Percentiles rank a stretch among this genome's conserved stretches.
These are phyloP conservation scores for Meyerozyma guilliermondii DNA, from an alignment of 1,139 yeast genomes.

Conservation along the genomic window DNA sequence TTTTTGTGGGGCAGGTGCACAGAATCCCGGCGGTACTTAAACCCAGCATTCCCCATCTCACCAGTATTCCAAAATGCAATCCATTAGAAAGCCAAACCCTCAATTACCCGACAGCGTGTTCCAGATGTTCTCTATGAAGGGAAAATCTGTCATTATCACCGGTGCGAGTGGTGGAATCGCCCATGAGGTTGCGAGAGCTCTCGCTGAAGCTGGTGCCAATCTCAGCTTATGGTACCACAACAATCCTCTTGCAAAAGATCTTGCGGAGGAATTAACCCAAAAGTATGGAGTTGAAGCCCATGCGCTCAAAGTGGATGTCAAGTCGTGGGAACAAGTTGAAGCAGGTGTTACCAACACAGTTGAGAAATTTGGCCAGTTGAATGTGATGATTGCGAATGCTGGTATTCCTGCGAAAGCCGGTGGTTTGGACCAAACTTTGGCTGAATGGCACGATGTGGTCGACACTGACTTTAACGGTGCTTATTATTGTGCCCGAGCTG, in stretches of 20 bases:
- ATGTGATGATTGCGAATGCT: slow-evolving; percentile 7
- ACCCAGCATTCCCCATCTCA: too few relatives aligned
- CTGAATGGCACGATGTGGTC: slow-evolving; percentile 4
- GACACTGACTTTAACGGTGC: slow-evolving; percentile 6
- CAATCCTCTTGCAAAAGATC: slow-evolving; percentile 35
- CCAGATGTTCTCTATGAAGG: slow-evolving; percentile 63
- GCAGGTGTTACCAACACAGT: background rate
- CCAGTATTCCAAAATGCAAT: background rate
- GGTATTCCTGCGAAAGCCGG: slow-evolving; percentile 6
- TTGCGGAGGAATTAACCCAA: slow-evolving; percentile 56
- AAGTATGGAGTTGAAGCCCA: slow-evolving; percentile 16
- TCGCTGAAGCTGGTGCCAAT: slow-evolving; percentile 88
- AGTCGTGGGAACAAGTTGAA: slow-evolving; percentile 3
- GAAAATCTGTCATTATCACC: slow-evolving; percentile 83
- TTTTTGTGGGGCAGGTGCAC: slow-evolving; percentile 1
- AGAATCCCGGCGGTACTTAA: background rate
- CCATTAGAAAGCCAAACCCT: slow-evolving; percentile 6
- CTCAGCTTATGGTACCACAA: slow-evolving; percentile 63
- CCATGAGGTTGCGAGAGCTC: slow-evolving; percentile 76
- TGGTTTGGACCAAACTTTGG: slow-evolving; percentile 3
- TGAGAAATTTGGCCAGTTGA: slow-evolving; percentile 5
- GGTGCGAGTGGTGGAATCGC: slow-evolving; percentile 91
- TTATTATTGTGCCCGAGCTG: slow-evolving; percentile 6
- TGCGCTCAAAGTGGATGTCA: slow-evolving; percentile 4
- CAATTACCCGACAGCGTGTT: slow-evolving; percentile 26